Evolutionary conservation across 176 grass and related monocot species (phyloP), one percentile per base, ranked within the genome.

Genomic region (Rhynchospora tenuis): DNA sequence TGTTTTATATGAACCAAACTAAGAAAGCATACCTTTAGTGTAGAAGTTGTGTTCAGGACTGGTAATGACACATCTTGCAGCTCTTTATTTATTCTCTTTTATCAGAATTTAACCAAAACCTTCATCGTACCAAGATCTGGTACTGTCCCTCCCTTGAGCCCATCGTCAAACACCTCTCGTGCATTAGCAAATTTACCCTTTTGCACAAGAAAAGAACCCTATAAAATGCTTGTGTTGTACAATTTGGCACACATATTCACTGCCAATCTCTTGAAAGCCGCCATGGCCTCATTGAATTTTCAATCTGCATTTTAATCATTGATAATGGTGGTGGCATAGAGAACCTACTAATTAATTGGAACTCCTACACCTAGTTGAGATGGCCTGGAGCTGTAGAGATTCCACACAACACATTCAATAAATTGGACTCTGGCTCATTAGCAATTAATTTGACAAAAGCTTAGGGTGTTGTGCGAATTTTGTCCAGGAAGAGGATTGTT

Each of bases 241-340:
- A 63, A 84, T 90, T 86, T 17, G 84, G 84, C 33, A 31, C 72
- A 23, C 79, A 80, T 73, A 11, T 86, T 86, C 51, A 86, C 74
- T 69, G 64, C n/a, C 55, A 86, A 84, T 27, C 44, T 84, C 72
- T 81, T 84, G 48, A 79, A 90, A 28, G 81, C 80, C 59, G 7
- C 67, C 71, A 86, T 90, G 1, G 88, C 88, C 72, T 90, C 73
- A 12, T 74, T 59, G 44, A 84, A 80, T 28, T 16, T 48, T 7
- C 80, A 63, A 71, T 80, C 28, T 43, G 20, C 50, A 55, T 84
- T 86, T 23, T 90, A 86, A 55, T 38, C 65, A 31, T 58, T 48
- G 0, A 90, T 90, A n/a, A n/a, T n/a, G 31, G 31, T 33, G 31
- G 3, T 33, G 3, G 31, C 31, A 33, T 33, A 33, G 31, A 33